These are phyloP conservation scores for Metschnikowia vanudenii DNA, from an alignment of 805 yeast species.

Conservation along the genomic window DNA sequence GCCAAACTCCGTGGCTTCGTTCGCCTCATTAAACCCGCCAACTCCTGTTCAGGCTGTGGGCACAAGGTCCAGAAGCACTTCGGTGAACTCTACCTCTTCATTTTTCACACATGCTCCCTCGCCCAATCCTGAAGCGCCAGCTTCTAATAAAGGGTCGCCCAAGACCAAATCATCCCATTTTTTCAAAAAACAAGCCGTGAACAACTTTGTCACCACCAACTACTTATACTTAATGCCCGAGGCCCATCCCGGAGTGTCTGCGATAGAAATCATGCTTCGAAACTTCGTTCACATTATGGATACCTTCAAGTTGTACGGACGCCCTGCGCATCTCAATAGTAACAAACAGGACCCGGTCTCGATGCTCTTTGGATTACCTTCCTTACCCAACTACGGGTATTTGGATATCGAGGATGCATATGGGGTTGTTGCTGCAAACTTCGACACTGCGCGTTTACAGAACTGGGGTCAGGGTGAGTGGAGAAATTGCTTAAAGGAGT, in stretches of 20 bases:
- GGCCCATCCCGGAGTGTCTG: constrained; percentile 67
- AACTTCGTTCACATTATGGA: constrained; percentile 68
- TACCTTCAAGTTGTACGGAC: constrained; percentile 68
- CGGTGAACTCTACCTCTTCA: constrained; percentile 28
- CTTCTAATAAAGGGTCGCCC: constrained; percentile 7
- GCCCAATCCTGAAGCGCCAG: constrained; percentile 15
- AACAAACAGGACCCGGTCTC: constrained; percentile 66
- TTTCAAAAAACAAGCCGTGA: constrained; percentile 28
- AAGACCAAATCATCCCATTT: constrained; percentile 15
- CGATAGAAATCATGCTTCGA: constrained; percentile 71
- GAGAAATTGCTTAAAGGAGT: constrained; percentile 27
- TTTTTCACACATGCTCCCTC: constrained; percentile 31
- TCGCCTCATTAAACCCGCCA: constrained; percentile 19
- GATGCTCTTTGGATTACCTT: constrained; percentile 71
- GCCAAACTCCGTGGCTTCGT: constrained; percentile 21
- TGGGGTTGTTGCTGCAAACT: constrained; percentile 20
- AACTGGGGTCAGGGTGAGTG: constrained; percentile 31
- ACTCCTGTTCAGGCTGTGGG: constrained; percentile 4
- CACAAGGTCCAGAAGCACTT: constrained; percentile 23
- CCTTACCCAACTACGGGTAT: constrained; percentile 66
- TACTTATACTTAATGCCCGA: constrained; percentile 69
- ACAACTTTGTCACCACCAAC: constrained; percentile 32
- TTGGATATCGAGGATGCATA: constrained; percentile 34
- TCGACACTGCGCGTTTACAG: constrained; percentile 21
- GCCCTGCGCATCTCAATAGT: constrained; percentile 71